Evolutionary conservation across 495 filamentous ascomycete genomes (phyloP).

Genomic region (Penicillium pulvis): DNA sequence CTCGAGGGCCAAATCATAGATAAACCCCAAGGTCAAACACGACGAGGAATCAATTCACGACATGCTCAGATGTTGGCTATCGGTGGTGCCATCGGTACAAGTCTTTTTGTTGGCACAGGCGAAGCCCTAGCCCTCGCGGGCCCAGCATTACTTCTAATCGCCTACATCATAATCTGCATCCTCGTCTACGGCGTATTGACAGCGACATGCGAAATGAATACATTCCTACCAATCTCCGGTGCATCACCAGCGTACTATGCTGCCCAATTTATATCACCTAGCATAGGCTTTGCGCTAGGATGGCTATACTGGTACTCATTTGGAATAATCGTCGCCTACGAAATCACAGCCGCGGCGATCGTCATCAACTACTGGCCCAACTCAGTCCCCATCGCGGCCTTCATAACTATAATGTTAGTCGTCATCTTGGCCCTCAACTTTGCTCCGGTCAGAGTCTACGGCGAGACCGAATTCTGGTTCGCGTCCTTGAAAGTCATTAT

Average conservation of each 20-base stretch:
- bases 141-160: constrained; percentile 62
- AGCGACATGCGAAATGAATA: constrained; percentile 57
- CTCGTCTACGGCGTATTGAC: constrained; percentile 58
- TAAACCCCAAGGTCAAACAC: no score
- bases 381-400: constrained; percentile 46
- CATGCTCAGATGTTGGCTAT: constrained; percentile 64
- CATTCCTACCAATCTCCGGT: constrained; percentile 55
- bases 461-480: constrained; percentile 73
- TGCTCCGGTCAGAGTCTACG: constrained; percentile 65
- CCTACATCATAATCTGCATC: constrained; percentile 51
- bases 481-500: constrained; percentile 38
- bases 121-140: constrained; percentile 55
- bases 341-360: constrained; percentile 66
- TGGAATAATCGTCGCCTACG: constrained; percentile 62
- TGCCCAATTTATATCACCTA: constrained; percentile 51
- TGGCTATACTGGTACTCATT: constrained; percentile 53
- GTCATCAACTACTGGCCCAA: constrained; percentile 69
- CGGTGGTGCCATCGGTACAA: constrained; percentile 66
- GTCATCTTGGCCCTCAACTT: constrained; percentile 66
- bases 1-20: no score
- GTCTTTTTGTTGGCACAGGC: constrained; percentile 50
- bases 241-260: constrained; percentile 54
- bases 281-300: constrained; percentile 58
- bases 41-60: constrained; percentile 39
- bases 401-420: constrained; percentile 69